Base-by-base conservation (phyloP, 225 moss, liverwort and hornwort genomes). In the Pleurozium schreberi region DNA sequence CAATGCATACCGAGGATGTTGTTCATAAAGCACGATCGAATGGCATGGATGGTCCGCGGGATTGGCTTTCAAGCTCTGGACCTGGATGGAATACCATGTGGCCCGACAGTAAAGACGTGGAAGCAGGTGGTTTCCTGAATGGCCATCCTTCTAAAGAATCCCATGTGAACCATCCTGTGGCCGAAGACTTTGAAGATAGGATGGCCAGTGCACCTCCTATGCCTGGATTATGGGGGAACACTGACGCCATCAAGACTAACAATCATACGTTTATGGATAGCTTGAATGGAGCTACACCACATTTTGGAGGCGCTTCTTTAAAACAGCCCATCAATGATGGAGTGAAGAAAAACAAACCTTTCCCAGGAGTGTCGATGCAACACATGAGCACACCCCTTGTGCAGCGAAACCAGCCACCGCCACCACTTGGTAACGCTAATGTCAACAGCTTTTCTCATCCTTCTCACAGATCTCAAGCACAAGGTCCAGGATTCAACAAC, bases 41-140 rank as follows among this genome's bases (percentile, higher is more conserved):
- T 77, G 92, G 83, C 25, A 81, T 89, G 77, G 93, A 91, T 64
- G 78, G 84, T 78, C 78, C 90, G 69, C 93, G 66, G 47, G 89
- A 90, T 80, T 92, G 93, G 92, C 93, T 91, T 80, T 61, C 86
- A 55, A 92, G 81, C 84, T 90, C 91, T 84, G 93, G 92, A 65
- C 90, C 93, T 66, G 89, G 87, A 89, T 93, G 92, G 93, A 91
- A 73, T 76, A 90, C 71, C 85, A 91, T 81, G 88, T 95, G 95
- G 95, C 95, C 95, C 21, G 95, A 93, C 75, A 95, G 90, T 85
- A 93, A 95, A 83, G 95, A 91, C 27, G 92, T 93, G 78, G 95
- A 92, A 84, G 92, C 93, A 52, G 82, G 84, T 40, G 91, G 86
- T 83, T 87, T 92, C 36, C 52, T 71, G 84, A 87, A 90, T 75